Percentiles rank a stretch among this genome's conserved stretches.
Conservation (phyloP, 805 yeast genomes). For the Candida manassasensis region DNA sequence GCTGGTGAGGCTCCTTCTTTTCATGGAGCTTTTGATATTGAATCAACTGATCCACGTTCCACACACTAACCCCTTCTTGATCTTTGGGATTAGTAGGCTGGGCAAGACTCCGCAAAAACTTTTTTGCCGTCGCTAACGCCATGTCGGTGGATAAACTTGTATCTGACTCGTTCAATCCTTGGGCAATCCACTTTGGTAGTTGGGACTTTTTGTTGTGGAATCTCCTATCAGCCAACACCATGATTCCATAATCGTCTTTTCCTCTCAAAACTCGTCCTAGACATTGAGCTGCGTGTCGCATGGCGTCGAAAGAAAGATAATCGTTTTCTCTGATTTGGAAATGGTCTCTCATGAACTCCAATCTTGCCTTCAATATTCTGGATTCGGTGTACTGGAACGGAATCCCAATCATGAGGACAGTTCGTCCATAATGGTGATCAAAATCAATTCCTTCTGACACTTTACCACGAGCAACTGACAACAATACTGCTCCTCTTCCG, state of each 20-base stretch:
- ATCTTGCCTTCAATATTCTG: slow-evolving; percentile 87
- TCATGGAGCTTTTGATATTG: slow-evolving; percentile 52
- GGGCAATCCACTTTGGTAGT: slow-evolving; percentile 95
- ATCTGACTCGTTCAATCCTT: slow-evolving; percentile 88
- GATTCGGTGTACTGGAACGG: slow-evolving; percentile 99
- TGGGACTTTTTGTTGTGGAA: slow-evolving; percentile 82
- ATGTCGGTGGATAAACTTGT: slow-evolving; percentile 90
- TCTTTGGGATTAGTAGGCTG: slow-evolving; percentile 89
- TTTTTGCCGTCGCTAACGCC: slow-evolving; percentile 93
- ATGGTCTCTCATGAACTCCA: slow-evolving; percentile 90
- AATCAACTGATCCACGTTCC: slow-evolving; percentile 72
- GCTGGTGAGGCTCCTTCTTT: slow-evolving; percentile 16
- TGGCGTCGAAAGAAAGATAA: slow-evolving; percentile 94
- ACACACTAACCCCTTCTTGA: slow-evolving; percentile 90
- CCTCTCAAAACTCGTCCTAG: slow-evolving; percentile 96
- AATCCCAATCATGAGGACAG: slow-evolving; percentile 97
- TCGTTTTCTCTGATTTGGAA: slow-evolving; percentile 92
- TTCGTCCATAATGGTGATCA: slow-evolving; percentile 96
- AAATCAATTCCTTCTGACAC: slow-evolving; percentile 99
- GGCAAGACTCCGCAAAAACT: slow-evolving; percentile 86
- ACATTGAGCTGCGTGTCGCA: slow-evolving; percentile 99
- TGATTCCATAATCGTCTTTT: slow-evolving; percentile 96
- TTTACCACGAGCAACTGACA: slow-evolving; percentile 98
- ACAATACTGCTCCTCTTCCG: slow-evolving; percentile 94
- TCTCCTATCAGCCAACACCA: slow-evolving; percentile 95